Percentiles rank a stretch among this genome's conserved stretches.
phyloP scores from a whole-genome alignment of 2,329 filamentous ascomycete species.

The Fusarium nurragi region DNA sequence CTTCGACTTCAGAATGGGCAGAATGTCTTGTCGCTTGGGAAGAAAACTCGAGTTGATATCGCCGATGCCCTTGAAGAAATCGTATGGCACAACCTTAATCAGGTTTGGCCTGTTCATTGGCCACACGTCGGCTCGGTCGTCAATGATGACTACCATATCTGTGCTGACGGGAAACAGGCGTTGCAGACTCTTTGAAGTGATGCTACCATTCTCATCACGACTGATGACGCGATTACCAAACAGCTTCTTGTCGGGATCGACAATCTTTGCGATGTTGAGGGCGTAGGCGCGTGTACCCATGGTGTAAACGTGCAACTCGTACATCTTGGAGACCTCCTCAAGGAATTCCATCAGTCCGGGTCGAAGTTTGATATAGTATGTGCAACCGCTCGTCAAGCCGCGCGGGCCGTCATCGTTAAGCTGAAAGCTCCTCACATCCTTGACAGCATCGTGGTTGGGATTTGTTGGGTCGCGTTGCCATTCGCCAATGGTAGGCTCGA shows the following conservation, averaged over 20 bases:
- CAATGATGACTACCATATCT: conserved; percentile 99
- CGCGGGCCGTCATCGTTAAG: conserved; percentile 84
- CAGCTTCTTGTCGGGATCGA: conserved; percentile 87
- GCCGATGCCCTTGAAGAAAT: conserved; percentile 97
- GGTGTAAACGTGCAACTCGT: conserved; percentile 97
- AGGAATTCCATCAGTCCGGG: conserved; percentile 87
- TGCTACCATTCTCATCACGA: conserved; percentile 94
- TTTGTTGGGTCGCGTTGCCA: conserved; percentile 91
- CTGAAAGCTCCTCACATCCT: conserved; percentile 88
- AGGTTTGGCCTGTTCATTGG: conserved; percentile 88
- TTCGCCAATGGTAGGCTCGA: conserved; percentile 94
- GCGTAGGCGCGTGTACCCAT: conserved; percentile 99
- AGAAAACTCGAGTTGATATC: conserved; percentile 99
- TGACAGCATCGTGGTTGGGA: conserved; percentile 90
- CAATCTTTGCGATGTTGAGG: conserved; percentile 87
- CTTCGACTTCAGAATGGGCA: conserved; percentile 48
- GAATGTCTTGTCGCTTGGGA: conserved; percentile 74
- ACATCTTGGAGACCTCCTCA: conserved; percentile 78
- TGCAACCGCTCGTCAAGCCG: conserved; percentile 76
- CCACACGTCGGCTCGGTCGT: conserved; percentile 97
- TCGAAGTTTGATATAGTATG: conserved; percentile 98
- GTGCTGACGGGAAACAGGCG: conserved; percentile 95
- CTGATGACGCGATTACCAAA: conserved; percentile 97
- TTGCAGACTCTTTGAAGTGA: conserved; percentile 89
- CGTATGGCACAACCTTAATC: conserved; percentile 93